Evolutionary conservation across 345 rosid species (phyloP), one percentile per base, ranked within the genome.

Genomic region (Carallia brachiata): DNA sequence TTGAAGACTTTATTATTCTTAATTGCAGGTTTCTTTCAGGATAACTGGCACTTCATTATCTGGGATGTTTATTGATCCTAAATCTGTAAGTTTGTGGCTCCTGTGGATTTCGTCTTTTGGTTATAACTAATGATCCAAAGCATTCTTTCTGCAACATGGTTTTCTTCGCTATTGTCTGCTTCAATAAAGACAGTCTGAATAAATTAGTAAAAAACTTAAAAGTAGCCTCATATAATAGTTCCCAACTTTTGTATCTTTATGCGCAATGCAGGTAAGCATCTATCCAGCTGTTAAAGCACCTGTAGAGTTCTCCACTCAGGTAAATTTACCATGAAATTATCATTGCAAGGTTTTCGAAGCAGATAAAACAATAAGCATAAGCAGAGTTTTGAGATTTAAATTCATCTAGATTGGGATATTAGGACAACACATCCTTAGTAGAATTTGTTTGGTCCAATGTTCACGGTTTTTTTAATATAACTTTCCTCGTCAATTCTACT

Each of bases 251-350:
- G 34, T 31, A 63, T 56, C 23, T 54, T 67, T 48, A 10, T 53
- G 52, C 52, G 28, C 17, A 66, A 18, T 60, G 48, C 80, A 90
- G 97, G 89, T 92, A 68, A 87, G 85, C 84, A 89, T 95, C 73
- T 92, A 95, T 78, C 96, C 97, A 36, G 75, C 92, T 54, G 88
- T 89, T 56, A 95, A 82, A 85, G 96, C 99, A 15, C 91, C 92
- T 0, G 96, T 85, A 40, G 97, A 92, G 69, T 79, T 76, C 68
- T 86, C 96, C 52, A 73, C 84, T 80, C 99, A 95, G 96, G 97
- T 95, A 76, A 65, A 52, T 31, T 36, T 23, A 9, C 68, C 77
- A 52, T 63, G 36, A 59, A 15, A 39, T 19, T 30, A 62, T 28
- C 58, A 28, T 63, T 55, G 48, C 47, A 30, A 27, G 39, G 3